Base-by-base conservation (phyloP, 306 rosid species). In the Gastrolobium villosum region DNA sequence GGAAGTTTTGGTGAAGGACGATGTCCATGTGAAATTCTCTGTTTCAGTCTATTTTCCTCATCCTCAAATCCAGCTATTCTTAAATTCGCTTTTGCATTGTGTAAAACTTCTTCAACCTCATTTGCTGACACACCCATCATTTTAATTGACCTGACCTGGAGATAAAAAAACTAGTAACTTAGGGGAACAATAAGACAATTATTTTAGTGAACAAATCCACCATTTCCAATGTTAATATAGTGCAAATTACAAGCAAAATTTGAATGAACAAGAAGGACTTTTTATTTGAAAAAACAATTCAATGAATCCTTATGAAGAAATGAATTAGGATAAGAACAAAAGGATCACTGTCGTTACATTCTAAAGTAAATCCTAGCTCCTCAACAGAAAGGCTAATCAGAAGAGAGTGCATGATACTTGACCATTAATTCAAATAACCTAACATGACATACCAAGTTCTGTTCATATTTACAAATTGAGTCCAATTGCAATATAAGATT, bases 41-140 rank as follows among this genome's bases (percentile, higher is more conserved):
- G 98, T 82, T 89, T 93, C 78, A 88, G 53, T 78, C 96, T 89
- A 82, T 83, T 90, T 75, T 95, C 99, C 88, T 91, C 99, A 9
- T 92, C 94, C 69, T 89, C 91, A 77, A 95, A 95, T 86, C 97
- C 98, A 84, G 87, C 91, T 86, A 95, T 88, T 84, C 97, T 93
- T 70, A 86, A 84, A 83, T 95, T 88, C 45, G 63, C 79, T 72
- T 88, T 87, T 35, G 91, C 90, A 78, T 75, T 84, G 79, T 89
- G 77, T 72, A 93, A 84, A 87, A 93, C 90, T 79, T 91, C 90
- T n/a, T 93, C 93, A 52, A 95, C 87, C 85, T 95, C 98, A 70
- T 80, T 84, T 70, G 86, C 79, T 43, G 87, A 78, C 56, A 86
- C 97, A 53, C 99, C 99, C 99, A 92, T 91, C 99, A 95, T 93